Conservation (phyloP, 2,329 filamentous ascomycete genomes). For the Claviceps spartinae region DNA sequence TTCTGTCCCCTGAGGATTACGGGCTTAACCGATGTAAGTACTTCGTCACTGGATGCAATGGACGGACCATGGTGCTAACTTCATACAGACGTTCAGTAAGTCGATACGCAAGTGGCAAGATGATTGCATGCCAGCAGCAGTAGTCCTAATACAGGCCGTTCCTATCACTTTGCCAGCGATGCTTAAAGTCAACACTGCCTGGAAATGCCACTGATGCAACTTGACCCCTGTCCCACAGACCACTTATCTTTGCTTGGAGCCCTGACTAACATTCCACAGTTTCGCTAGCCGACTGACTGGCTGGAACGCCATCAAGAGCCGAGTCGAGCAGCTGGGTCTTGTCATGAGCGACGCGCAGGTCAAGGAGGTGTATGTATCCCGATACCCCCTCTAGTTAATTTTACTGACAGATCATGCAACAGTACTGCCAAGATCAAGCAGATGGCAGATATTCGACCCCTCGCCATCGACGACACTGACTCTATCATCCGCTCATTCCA, state of each 20-base stretch:
- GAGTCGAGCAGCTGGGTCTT: conserved; percentile 72
- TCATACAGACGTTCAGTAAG: conserved; percentile 2
- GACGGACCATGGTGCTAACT: neutral
- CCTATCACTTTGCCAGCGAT: neutral
- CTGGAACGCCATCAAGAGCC: conserved; percentile 91
- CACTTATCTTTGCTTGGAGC: too few species aligned
- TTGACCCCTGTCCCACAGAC: neutral
- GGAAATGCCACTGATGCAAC: neutral
- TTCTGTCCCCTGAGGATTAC: conserved; percentile 65
- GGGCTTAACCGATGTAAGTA: conserved; percentile 7
- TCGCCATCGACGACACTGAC: conserved; percentile 82
- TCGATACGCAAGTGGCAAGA: neutral
- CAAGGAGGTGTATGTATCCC: conserved; percentile 18
- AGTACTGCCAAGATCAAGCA: conserved; percentile 68
- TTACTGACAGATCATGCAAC: conserved; percentile 15
- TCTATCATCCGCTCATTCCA: conserved; percentile 76
- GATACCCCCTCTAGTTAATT: neutral
- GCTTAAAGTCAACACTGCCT: neutral
- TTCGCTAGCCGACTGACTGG: conserved; percentile 45
- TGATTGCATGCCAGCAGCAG: neutral
- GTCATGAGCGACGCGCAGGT: conserved; percentile 23
- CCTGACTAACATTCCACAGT: neutral
- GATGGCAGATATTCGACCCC: conserved; percentile 70
- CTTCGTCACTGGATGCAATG: neutral
- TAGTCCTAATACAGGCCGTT: neutral